A percentile compares a stretch with the other conserved stretches of the same genome.
Conservation (phyloP, 2,329 filamentous ascomycete species). For the Raffaelea arxii region DNA sequence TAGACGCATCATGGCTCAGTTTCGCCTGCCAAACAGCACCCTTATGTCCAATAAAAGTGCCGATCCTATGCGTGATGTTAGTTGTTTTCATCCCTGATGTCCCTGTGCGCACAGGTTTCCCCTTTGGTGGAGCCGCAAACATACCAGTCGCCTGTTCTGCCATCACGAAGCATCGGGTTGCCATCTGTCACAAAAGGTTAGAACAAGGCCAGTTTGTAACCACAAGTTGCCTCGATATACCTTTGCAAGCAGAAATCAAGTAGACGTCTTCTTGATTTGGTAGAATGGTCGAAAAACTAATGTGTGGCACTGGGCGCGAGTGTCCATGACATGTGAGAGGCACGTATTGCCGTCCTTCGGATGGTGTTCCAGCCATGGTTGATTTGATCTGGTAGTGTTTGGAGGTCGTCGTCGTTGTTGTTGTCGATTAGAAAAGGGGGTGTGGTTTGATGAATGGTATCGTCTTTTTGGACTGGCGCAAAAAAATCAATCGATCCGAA, state of each 20-base stretch:
- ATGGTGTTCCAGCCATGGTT: slow-evolving; percentile 20
- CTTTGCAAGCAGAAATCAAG: slow-evolving; percentile 88
- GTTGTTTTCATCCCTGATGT: background rate
- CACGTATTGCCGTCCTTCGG: slow-evolving; percentile 51
- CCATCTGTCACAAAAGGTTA: slow-evolving; percentile 53
- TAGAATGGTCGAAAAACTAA: slow-evolving; percentile 79
- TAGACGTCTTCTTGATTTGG: slow-evolving; percentile 81
- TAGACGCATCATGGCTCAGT: slow-evolving; percentile 75
- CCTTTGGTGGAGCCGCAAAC: slow-evolving; percentile 14
- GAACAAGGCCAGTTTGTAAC: background rate
- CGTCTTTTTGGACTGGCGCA: too few relatives aligned
- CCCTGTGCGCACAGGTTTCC: too few relatives aligned
- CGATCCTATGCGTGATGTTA: slow-evolving; percentile 64
- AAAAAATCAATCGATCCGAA: too few relatives aligned
- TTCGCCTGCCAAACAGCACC: slow-evolving; percentile 95
- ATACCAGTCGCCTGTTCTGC: slow-evolving; percentile 87
- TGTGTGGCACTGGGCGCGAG: slow-evolving; percentile 82
- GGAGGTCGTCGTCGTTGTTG: too few relatives aligned
- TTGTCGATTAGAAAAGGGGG: too few relatives aligned
- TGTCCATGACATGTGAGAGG: slow-evolving; percentile 92
- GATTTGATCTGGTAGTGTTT: too few relatives aligned
- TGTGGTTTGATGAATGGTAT: too few relatives aligned
- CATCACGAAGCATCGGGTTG: slow-evolving; percentile 96
- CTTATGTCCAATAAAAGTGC: slow-evolving; percentile 96
- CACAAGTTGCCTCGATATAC: slow-evolving; percentile 28